A percentile compares a stretch with the other conserved stretches of the same genome.
These are phyloP conservation scores for Corylus americana DNA, from an alignment of 306 rosid species.

Conservation along the genomic window DNA sequence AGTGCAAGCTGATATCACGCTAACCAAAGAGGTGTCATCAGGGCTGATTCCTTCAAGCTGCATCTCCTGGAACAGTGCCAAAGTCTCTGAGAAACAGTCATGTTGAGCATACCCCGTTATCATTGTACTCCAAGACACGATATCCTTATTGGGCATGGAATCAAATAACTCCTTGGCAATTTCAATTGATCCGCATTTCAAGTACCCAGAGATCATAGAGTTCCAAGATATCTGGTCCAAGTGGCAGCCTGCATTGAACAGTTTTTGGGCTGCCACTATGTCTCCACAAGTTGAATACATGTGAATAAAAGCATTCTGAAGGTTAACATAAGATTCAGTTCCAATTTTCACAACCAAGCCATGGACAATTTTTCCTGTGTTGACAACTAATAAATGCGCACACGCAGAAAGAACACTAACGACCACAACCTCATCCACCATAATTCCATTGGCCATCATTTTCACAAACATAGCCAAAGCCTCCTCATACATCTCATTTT, in stretches of 20 bases:
- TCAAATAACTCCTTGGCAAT: conserved; percentile 56
- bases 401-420: conserved; percentile 66
- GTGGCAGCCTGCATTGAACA: conserved; percentile 51
- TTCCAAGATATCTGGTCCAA: conserved; percentile 83
- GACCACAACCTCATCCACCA: conserved; percentile 78
- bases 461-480: conserved; percentile 56
- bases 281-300: conserved; percentile 63
- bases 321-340: conserved; percentile 61
- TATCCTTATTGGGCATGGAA: conserved; percentile 70
- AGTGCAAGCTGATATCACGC: conserved; percentile 73
- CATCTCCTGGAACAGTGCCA: conserved; percentile 68
- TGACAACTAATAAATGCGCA: conserved; percentile 31
- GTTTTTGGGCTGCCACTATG: conserved; percentile 47
- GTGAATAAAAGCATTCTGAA: conserved; percentile 73
- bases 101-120: conserved; percentile 74
- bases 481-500: conserved; percentile 59
- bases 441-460: conserved; percentile 49
- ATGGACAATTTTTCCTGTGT: conserved; percentile 59
- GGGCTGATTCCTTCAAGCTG: conserved; percentile 59
- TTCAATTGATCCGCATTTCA: conserved; percentile 58
- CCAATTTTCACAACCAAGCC: conserved; percentile 62
- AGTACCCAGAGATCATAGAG: conserved; percentile 80
- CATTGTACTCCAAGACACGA: conserved; percentile 87
- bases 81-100: conserved; percentile 57
- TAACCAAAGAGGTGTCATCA: conserved; percentile 67